A percentile compares a stretch with the other conserved stretches of the same genome.
phyloP scores from a whole-genome alignment of 331 rosid genomes.

The Prunus yedoensis region DNA sequence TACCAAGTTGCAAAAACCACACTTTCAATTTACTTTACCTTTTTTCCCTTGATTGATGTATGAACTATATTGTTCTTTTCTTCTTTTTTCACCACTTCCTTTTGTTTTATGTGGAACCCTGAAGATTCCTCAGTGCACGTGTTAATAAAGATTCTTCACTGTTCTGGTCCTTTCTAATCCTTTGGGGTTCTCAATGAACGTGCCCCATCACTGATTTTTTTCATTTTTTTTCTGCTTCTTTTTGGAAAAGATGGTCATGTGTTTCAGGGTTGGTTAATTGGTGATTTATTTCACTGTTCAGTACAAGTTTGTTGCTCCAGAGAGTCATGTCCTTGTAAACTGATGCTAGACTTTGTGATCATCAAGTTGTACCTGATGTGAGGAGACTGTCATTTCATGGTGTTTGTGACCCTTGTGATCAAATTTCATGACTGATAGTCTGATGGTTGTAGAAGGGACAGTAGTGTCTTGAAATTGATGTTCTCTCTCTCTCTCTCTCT shows the following conservation, averaged over 20 bases:
- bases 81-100: constrained; percentile 9
- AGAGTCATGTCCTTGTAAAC: neutral
- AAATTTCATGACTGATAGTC: neutral
- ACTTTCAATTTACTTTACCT: constrained; percentile 2
- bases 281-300: constrained; percentile 11
- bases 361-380: neutral
- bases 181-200: constrained; percentile 30
- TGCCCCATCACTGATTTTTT: constrained; percentile 23
- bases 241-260: constrained; percentile 37
- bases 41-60: constrained; percentile 13
- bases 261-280: constrained; percentile 28
- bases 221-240: constrained; percentile 15
- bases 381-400: neutral
- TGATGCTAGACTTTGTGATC: constrained; percentile 5
- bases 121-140: constrained; percentile 38
- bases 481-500: neutral
- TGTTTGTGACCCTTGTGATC: neutral
- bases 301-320: neutral
- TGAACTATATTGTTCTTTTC: constrained; percentile 7
- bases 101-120: constrained; percentile 42
- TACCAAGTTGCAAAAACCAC: neutral
- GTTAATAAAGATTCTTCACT: constrained; percentile 17
- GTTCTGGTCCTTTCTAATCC: constrained; percentile 8
- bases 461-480: neutral
- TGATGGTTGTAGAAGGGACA: constrained; percentile 22